phyloP scores from a whole-genome alignment of 148 eudicot species.

The Spergularia marina region DNA sequence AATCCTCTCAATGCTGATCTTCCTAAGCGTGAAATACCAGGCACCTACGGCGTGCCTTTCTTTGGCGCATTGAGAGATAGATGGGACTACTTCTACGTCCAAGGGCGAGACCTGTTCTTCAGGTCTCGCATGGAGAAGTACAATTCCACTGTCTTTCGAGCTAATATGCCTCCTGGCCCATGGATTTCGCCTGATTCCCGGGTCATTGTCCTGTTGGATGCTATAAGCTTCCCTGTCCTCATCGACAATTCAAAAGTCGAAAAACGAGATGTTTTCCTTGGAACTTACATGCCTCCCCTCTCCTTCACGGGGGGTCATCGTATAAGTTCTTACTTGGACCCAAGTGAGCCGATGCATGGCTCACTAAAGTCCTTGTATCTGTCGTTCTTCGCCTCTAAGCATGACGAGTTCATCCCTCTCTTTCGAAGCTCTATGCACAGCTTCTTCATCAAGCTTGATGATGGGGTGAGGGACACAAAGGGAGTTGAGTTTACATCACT shows the following conservation, averaged over 20 bases:
- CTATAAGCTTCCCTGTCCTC: constrained; percentile 47
- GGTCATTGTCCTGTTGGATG: constrained; percentile 60
- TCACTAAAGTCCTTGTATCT: constrained; percentile 34
- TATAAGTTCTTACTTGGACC: constrained; percentile 53
- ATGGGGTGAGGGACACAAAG: not conserved
- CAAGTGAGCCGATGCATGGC: constrained; percentile 51
- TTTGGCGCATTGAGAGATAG: constrained; percentile 41
- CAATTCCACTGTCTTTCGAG: constrained; percentile 56
- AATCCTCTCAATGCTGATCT: constrained; percentile 7
- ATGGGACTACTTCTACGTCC: constrained; percentile 42
- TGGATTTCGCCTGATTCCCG: constrained; percentile 41
- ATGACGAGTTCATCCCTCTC: constrained; percentile 30
- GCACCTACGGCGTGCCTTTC: constrained; percentile 37
- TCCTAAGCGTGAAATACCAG: constrained; percentile 38
- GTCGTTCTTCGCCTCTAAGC: constrained; percentile 23
- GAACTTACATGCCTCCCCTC: constrained; percentile 58
- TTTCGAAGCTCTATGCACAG: constrained; percentile 21
- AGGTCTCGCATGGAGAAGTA: constrained; percentile 39
- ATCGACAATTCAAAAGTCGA: constrained; percentile 64
- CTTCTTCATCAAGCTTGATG: constrained; percentile 36
- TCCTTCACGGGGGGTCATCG: constrained; percentile 56
- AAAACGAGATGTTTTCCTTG: constrained; percentile 47
- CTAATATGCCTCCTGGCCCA: constrained; percentile 76
- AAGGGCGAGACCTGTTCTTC: constrained; percentile 54
- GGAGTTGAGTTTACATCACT: constrained; percentile 27